These are phyloP conservation scores for Collybiopsis confluens DNA, from an alignment of 768 basidiomycete species.

Conservation along the genomic window DNA sequence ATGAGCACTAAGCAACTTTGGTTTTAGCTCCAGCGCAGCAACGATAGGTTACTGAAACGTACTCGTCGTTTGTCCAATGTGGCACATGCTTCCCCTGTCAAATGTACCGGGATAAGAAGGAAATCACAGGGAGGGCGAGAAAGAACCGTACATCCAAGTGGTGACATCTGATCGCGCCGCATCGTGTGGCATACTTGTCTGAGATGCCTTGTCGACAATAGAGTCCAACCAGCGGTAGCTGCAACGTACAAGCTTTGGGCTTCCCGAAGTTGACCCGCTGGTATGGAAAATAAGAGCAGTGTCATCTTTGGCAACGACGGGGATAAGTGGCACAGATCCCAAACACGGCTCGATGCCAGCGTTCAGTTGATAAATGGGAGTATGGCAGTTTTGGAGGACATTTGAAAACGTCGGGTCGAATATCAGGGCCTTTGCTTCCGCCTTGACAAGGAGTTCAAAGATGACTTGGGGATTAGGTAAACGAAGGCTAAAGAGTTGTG, in stretches of 20 bases:
- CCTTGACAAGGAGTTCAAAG: conserved; percentile 52
- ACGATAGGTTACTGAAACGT: conserved; percentile 18
- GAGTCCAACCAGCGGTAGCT: conserved; percentile 62
- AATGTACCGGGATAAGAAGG: not conserved
- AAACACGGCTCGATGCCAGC: conserved; percentile 23
- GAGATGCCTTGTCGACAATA: conserved; percentile 57
- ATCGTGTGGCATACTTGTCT: conserved; percentile 44
- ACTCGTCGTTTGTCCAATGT: conserved; percentile 56
- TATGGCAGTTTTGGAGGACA: conserved; percentile 31
- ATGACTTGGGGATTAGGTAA: conserved; percentile 57
- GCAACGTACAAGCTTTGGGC: conserved; percentile 74
- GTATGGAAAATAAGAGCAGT: conserved; percentile 70
- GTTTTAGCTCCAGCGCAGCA: conserved; percentile 14
- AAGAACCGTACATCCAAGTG: conserved; percentile 52
- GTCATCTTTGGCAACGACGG: conserved; percentile 22
- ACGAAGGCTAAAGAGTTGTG: conserved; percentile 60
- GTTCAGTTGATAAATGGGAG: conserved; percentile 36
- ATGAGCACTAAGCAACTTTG: conserved; percentile 34
- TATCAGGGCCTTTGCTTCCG: conserved; percentile 53
- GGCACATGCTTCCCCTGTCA: conserved; percentile 54
- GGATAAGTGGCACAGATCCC: conserved; percentile 36
- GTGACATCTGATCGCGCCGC: conserved; percentile 61
- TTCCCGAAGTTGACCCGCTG: conserved; percentile 80
- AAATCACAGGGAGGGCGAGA: not conserved
- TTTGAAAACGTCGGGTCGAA: conserved; percentile 44